Evolutionary conservation across 2,329 filamentous ascomycete genomes (phyloP), one percentile per base, ranked within the genome.

Genomic region (Taxawa tesnikishii): DNA sequence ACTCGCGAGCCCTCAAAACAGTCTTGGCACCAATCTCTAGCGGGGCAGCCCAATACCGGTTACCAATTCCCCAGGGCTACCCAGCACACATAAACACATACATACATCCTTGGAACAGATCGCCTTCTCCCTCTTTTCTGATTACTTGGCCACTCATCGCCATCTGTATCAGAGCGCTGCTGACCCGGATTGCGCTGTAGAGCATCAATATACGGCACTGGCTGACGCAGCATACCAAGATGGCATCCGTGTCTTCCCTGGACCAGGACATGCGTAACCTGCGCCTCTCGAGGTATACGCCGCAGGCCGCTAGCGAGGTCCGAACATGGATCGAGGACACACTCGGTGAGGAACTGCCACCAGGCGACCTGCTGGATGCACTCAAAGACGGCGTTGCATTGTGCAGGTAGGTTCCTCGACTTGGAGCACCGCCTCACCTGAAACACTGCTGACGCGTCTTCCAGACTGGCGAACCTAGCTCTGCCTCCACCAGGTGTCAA

Each of bases 241-340:
- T 96, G 88, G 87, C 88, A 46, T 94, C 88, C 24, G 88, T 96
- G 18, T 73, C 83, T 42, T 94, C 84, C 41, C 67, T 98, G 39
- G 90, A 96, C 61, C 88, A 88, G 59, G 90, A 98, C 65, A 70
- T 98, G 75, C 83, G 83, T 68, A 85, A 78, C 56, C 60, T 96
- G 70, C 87, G 90, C 59, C 68, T 94, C 49, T 83, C 87, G 39
- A 83, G 88, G 61, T 96, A 94, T 61, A 96, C 88, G 2, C 84
- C 85, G 14, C 75, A 80, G 46, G 87, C 87, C 25, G 87, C 85
- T 31, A 83, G 83, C 46, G 87, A 96, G 62, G 79, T 75, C 13
- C 76, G 78, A 28, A 58, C 65, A 42, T 98, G 90, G 84, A 87
- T 98, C 42, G 85, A 94, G 56, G 70, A 75, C 24, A 68, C 75